These are phyloP conservation scores for Lyophyllum semitale DNA, from an alignment of 768 basidiomycete genomes.

Conservation along the genomic window DNA sequence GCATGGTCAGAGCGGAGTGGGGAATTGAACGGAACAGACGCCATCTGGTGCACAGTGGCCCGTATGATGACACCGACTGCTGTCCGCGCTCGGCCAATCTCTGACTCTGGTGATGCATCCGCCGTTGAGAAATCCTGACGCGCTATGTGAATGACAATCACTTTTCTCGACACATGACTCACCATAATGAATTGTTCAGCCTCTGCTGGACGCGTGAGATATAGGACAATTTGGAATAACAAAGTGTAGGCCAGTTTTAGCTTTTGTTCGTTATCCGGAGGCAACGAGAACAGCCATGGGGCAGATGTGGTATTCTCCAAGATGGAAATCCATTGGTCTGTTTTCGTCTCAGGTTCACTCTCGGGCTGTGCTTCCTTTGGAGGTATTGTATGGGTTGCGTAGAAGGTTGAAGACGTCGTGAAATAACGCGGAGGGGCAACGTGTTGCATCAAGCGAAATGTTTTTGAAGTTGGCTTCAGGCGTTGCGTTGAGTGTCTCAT, in stretches of 20 bases:
- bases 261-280: constrained; percentile 15
- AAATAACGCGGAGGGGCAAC: neutral
- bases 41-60: constrained; percentile 22
- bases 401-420: neutral
- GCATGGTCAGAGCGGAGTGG: constrained; percentile 18
- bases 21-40: constrained; percentile 19
- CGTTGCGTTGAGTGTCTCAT: neutral
- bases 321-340: constrained; percentile 22
- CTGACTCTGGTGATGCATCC: constrained; percentile 22
- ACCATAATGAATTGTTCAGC: constrained; percentile 23
- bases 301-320: constrained; percentile 24
- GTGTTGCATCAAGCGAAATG: neutral
- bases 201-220: constrained; percentile 22
- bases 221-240: constrained; percentile 27
- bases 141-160: neutral
- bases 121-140: constrained; percentile 25
- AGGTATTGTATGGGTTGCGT: neutral
- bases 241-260: constrained; percentile 23
- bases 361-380: neutral
- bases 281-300: constrained; percentile 21
- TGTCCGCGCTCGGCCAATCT: constrained; percentile 25
- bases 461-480: neutral
- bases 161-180: constrained; percentile 2
- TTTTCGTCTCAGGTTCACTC: neutral
- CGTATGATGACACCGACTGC: constrained; percentile 19